Conservation (phyloP, 1,284 basidiomycete genomes). For the Lignosus rhinocerotis region DNA sequence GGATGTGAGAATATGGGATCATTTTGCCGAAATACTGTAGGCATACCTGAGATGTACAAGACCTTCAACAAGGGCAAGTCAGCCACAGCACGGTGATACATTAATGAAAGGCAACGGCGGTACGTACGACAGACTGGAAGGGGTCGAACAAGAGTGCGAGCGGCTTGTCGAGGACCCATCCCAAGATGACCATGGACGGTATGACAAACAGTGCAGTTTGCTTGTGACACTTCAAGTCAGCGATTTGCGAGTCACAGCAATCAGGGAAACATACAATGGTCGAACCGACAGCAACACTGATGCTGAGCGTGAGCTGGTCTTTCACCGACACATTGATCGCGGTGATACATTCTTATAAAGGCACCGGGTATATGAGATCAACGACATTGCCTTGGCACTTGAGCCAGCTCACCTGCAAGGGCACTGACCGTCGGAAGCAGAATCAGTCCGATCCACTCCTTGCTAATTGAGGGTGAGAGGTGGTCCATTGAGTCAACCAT, state of each 20-base stretch:
- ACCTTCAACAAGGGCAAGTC: slow-evolving; percentile 21
- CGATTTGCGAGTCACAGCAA: neutral
- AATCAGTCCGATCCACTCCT: slow-evolving; percentile 85
- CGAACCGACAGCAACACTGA: slow-evolving; percentile 87
- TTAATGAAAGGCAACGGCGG: neutral
- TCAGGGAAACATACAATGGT: slow-evolving; percentile 64
- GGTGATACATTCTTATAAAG: slow-evolving; percentile 60
- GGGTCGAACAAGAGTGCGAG: slow-evolving; percentile 78
- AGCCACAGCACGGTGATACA: neutral
- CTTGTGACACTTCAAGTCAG: slow-evolving; percentile 36
- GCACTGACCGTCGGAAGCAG: slow-evolving; percentile 86
- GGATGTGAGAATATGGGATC: neutral
- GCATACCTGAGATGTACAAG: slow-evolving; percentile 34
- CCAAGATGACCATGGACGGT: slow-evolving; percentile 69
- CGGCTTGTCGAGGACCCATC: slow-evolving; percentile 71
- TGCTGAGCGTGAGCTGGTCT: slow-evolving; percentile 70
- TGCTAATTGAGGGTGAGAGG: slow-evolving; percentile 59
- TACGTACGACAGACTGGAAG: slow-evolving; percentile 66
- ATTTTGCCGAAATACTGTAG: neutral
- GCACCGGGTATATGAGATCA: neutral
- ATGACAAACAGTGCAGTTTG: slow-evolving; percentile 91
- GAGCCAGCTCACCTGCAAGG: slow-evolving; percentile 54
- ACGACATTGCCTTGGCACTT: neutral
- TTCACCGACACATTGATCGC: slow-evolving; percentile 84
- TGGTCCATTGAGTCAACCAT: slow-evolving; percentile 80